Percentiles rank a stretch among this genome's conserved stretches.
Conservation (phyloP, 2,329 filamentous ascomycete species). For the Cladosporium austrohemisphaericum region DNA sequence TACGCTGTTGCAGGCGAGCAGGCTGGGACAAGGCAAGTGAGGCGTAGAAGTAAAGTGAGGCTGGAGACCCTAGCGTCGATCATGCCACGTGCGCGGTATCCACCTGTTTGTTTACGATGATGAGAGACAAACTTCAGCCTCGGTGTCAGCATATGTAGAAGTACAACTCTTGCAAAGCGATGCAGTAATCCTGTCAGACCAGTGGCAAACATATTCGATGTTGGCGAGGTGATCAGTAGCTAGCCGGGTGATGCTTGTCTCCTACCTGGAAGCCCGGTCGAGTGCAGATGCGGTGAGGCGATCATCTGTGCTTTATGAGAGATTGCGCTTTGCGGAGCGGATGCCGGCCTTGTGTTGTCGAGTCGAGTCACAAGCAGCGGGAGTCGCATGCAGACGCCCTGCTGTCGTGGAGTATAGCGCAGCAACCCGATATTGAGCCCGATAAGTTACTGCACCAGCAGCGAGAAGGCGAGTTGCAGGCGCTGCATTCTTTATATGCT, state of each 20-base stretch:
- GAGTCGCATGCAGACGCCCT: slow-evolving; percentile 7
- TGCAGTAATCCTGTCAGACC: no score
- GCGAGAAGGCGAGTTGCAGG: neutral
- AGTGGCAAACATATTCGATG: neutral
- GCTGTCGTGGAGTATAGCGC: slow-evolving; percentile 1
- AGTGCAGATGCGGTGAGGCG: neutral
- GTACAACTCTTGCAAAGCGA: no score
- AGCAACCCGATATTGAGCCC: slow-evolving; percentile 7
- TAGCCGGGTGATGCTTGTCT: slow-evolving; percentile 10
- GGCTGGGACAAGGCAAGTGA: neutral
- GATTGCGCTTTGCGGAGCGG: slow-evolving; percentile 8
- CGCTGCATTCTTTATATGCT: neutral
- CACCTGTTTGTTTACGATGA: no score
- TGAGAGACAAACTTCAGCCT: no score
- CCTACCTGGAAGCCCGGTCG: neutral
- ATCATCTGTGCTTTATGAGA: slow-evolving; percentile 5
- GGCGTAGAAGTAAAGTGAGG: neutral
- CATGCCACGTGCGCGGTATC: slow-evolving; percentile 5
- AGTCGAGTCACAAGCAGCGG: slow-evolving; percentile 7
- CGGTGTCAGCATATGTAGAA: no score
- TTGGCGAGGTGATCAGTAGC: neutral
- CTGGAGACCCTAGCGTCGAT: neutral
- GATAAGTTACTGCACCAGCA: neutral
- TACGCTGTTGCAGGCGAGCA: neutral
- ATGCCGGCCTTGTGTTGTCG: neutral